Evolutionary conservation across 139 green algal genomes (phyloP).

Genomic region (Chlamydomonas sp.): DNA sequence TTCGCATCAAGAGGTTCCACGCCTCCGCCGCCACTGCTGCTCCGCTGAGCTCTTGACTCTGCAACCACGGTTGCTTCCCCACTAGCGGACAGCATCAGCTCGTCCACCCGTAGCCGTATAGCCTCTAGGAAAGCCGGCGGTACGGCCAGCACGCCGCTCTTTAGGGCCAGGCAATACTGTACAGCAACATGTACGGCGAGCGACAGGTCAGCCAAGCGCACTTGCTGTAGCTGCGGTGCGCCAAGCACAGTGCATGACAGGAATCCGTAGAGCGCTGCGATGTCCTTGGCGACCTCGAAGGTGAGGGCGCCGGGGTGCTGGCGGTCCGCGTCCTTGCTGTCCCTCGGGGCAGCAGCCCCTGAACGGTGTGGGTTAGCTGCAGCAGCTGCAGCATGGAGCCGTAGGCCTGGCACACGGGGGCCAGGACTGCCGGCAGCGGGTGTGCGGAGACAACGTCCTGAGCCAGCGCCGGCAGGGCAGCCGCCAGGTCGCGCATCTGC

Average conservation of each 20-base stretch:
- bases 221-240: neutral
- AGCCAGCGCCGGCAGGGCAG: neutral
- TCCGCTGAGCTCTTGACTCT: too few species aligned
- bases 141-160: neutral
- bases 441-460: neutral
- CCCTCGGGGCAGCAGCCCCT: too few species aligned
- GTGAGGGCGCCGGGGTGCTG: too few species aligned
- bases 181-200: neutral
- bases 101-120: neutral
- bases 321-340: too few species aligned
- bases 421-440: neutral
- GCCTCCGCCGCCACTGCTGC: too few species aligned
- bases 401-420: neutral
- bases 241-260: neutral
- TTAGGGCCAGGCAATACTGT: neutral
- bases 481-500: neutral
- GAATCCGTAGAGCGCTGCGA: neutral
- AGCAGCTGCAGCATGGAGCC: neutral
- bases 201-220: constrained; percentile 1
- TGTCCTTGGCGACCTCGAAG: too few species aligned
- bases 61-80: too few species aligned
- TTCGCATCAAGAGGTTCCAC: too few species aligned
- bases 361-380: too few species aligned
- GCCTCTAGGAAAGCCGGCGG: neutral
- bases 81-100: neutral